Evolutionary conservation across 169 alveolate species (phyloP).

Genomic region (Haemoproteus tartakovskyi): DNA sequence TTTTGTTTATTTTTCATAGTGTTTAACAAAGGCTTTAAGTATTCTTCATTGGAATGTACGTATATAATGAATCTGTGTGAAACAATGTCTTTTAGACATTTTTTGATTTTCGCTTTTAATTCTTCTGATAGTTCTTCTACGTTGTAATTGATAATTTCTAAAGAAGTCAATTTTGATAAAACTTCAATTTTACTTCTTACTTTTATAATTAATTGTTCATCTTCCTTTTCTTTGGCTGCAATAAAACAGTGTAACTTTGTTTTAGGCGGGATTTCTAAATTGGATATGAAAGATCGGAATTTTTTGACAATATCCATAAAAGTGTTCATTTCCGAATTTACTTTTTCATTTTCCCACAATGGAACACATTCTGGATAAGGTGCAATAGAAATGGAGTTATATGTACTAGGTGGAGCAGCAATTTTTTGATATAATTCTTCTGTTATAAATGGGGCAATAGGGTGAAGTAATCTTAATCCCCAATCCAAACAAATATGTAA

Average conservation of each 20-base stretch:
- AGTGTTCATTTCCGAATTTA: slow-evolving; percentile 59
- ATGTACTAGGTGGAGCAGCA: slow-evolving; percentile 72
- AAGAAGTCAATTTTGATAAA: slow-evolving; percentile 44
- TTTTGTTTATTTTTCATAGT: slow-evolving; percentile 68
- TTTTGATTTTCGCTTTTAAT: slow-evolving; percentile 2
- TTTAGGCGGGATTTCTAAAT: slow-evolving; percentile 78
- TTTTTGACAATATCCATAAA: slow-evolving; percentile 71
- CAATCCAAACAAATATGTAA: slow-evolving; percentile 82
- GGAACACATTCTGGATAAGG: slow-evolving; percentile 67
- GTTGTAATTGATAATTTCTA: slow-evolving; percentile 35
- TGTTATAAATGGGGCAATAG: slow-evolving; percentile 96
- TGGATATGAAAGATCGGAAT: slow-evolving; percentile 75
- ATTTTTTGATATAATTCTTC: slow-evolving; percentile 96
- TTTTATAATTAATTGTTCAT: slow-evolving; percentile 46
- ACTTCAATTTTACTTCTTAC: slow-evolving; percentile 65
- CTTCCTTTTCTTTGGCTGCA: slow-evolving; percentile 67
- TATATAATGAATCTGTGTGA: slow-evolving; percentile 67
- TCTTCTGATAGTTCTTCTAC: slow-evolving; percentile 57
- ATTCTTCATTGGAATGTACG: slow-evolving; percentile 68
- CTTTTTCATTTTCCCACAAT: slow-evolving; percentile 49
- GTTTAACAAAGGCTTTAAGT: slow-evolving; percentile 66
- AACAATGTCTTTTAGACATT: slow-evolving; percentile 63
- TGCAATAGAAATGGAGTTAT: slow-evolving; percentile 71
- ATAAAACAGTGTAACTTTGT: slow-evolving; percentile 70
- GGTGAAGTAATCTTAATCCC: slow-evolving; percentile 92